Conservation (phyloP, 768 basidiomycete species). For the Coprinellus aureogranulatus region DNA sequence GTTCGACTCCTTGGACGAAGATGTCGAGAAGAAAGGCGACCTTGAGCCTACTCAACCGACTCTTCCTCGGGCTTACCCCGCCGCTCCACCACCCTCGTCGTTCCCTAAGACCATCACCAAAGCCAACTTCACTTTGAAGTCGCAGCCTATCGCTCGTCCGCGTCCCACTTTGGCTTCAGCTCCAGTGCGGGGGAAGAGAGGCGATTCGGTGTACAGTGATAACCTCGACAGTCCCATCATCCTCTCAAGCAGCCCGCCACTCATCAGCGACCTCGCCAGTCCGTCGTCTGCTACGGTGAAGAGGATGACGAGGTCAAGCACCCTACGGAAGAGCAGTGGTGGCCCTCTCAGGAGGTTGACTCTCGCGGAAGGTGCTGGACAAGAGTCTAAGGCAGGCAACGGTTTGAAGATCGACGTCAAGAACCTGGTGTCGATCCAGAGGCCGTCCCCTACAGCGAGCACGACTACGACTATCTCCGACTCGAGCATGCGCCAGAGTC, state of each 20-base stretch:
- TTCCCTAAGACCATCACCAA: neutral
- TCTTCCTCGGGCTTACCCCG: too few relatives aligned
- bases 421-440: too few relatives aligned
- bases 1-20: constrained; percentile 5
- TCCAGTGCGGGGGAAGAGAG: constrained; percentile 7
- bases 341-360: neutral
- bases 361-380: too few relatives aligned
- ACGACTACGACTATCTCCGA: too few relatives aligned
- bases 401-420: too few relatives aligned
- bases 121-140: neutral
- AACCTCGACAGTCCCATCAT: constrained; percentile 18
- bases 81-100: too few relatives aligned
- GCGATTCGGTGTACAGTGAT: constrained; percentile 27
- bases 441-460: too few relatives aligned
- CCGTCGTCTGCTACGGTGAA: constrained; percentile 1
- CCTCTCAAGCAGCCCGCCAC: constrained; percentile 27
- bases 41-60: too few relatives aligned
- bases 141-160: neutral
- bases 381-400: neutral
- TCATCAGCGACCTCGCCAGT: constrained; percentile 21
- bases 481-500: too few relatives aligned
- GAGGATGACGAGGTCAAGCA: neutral
- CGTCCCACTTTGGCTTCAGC: neutral
- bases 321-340: neutral
- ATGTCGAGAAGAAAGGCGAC: neutral